These are phyloP conservation scores for Diaporthe velutina DNA, from an alignment of 2,329 filamentous ascomycete species.

Conservation along the genomic window DNA sequence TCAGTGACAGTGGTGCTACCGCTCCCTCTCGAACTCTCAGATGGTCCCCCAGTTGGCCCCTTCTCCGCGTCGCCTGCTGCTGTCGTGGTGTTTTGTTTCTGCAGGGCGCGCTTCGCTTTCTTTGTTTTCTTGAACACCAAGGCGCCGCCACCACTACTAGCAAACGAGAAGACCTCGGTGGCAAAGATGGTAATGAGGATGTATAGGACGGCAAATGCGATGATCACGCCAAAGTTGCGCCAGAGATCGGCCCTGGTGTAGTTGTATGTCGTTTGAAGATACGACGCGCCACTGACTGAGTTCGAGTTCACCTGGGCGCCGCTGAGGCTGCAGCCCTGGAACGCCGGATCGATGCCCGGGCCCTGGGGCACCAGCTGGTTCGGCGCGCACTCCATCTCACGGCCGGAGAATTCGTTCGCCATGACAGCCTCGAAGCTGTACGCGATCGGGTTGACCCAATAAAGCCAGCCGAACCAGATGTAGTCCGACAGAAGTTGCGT, in stretches of 20 bases:
- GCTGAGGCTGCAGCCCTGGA: constrained; percentile 42
- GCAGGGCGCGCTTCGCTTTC: constrained; percentile 27
- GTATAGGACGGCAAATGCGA: constrained; percentile 82
- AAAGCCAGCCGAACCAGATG: constrained; percentile 79
- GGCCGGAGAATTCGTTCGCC: constrained; percentile 66
- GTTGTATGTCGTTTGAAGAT: constrained; percentile 66
- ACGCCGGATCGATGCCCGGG: constrained; percentile 48
- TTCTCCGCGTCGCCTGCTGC: constrained; percentile 40
- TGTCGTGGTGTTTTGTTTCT: constrained; percentile 4
- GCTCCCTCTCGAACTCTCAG: constrained; percentile 55
- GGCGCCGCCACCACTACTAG: constrained; percentile 42
- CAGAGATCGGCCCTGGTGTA: constrained; percentile 66
- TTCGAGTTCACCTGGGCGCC: constrained; percentile 37
- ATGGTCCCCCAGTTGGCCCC: constrained; percentile 17
- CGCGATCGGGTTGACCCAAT: constrained; percentile 61
- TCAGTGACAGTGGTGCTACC: constrained; percentile 70
- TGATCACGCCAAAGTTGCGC: constrained; percentile 84
- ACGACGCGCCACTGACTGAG: constrained; percentile 51
- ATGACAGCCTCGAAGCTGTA: constrained; percentile 75
- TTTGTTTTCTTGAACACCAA: constrained; percentile 43
- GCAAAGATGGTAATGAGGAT: constrained; percentile 78
- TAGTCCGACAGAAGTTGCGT: constrained; percentile 67
- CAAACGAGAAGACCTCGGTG: constrained; percentile 76
- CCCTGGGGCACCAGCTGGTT: constrained; percentile 61
- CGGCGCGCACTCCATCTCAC: constrained; percentile 62